Base-by-base conservation (phyloP, 1,139 yeast genomes). In the Lodderomyces theae region DNA sequence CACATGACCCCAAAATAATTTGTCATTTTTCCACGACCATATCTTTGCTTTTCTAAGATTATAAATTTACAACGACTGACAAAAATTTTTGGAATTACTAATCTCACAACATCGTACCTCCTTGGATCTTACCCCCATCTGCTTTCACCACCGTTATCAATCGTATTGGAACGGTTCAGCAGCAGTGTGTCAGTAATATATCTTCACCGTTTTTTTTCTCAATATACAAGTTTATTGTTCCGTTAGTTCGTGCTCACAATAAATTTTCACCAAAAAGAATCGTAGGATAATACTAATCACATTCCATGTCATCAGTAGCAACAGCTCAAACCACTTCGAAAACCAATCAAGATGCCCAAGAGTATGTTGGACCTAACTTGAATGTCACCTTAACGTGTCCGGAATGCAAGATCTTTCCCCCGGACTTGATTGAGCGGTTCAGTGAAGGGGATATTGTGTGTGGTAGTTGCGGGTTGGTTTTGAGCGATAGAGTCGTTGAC, bases 381-480 rank as follows among this genome's bases (percentile, higher is more conserved):
- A 90, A 88, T 61, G 90, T 92, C 51, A 87, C 89, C 17, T 74
- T 92, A 51, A 83, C 92, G 23, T 92, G 98, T 61, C 97, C 97
- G 2, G 98, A 92, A 58, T 92, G 98, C 65, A 86, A 88, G 59
- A 90, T 86, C 35, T 86, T 81, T 57, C 98, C 98, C 15, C 98
- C 98, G 2, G 96, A 92, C 57, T 74, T 92, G 51, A 87, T 90
- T 30, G 98, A 92, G 66, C 72, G 97, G 53, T 94, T 90, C 57
- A 85, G 95, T 53, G 97, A 92, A 63, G 98, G 98, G 22, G 98
- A 92, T 63, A 89, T 92, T 56, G 97, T 92, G 17, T 92, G 98
- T 69, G 97, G 96, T 9, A 77, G 90, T 52, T 92, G 98, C 69
- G 98, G 97, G 17, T 72, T 92, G 46, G 98, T 92, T 2, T 74